Percentiles rank a stretch among this genome's conserved stretches.
Conservation (phyloP, 2,329 filamentous ascomycete species). For the Tolypocladium sp. region DNA sequence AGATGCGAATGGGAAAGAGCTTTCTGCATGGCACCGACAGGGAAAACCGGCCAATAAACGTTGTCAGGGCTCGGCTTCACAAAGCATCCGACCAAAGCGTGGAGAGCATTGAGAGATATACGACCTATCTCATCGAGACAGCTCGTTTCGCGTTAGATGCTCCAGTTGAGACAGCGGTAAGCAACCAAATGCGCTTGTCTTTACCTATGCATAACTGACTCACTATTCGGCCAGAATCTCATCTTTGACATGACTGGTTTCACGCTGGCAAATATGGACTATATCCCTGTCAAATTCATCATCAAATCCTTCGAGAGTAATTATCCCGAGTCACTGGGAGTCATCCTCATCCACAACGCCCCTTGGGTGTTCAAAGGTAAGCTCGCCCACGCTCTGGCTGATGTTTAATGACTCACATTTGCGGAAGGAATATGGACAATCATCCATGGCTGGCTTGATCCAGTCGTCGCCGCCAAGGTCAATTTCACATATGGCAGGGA, state of each 20-base stretch:
- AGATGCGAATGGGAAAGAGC: slow-evolving; percentile 85
- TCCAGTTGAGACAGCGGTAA: slow-evolving; percentile 84
- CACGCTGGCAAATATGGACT: slow-evolving; percentile 97
- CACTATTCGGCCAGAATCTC: slow-evolving; percentile 52
- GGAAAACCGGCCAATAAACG: slow-evolving; percentile 74
- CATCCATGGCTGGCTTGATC: slow-evolving; percentile 92
- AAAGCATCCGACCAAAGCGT: slow-evolving; percentile 74
- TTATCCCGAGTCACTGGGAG: slow-evolving; percentile 86
- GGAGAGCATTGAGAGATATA: slow-evolving; percentile 76
- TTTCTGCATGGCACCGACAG: slow-evolving; percentile 85
- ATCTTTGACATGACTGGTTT: slow-evolving; percentile 96
- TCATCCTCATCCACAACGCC: slow-evolving; percentile 87
- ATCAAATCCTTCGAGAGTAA: slow-evolving; percentile 99
- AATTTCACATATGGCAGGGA: slow-evolving; percentile 79
- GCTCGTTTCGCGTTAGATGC: slow-evolving; percentile 69
- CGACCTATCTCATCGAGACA: slow-evolving; percentile 89
- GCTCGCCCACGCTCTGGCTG: neutral
- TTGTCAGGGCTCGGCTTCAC: slow-evolving; percentile 76
- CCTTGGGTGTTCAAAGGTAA: slow-evolving; percentile 92
- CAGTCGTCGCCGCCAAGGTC: slow-evolving; percentile 88
- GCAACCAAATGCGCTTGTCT: slow-evolving; percentile 23
- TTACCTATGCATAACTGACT: too few relatives aligned
- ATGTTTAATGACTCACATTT: neutral
- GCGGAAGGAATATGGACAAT: slow-evolving; percentile 77
- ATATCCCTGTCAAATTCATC: slow-evolving; percentile 96